Base-by-base conservation (phyloP, 257 asterid genomes). In the Galeopsis tetrahit region DNA sequence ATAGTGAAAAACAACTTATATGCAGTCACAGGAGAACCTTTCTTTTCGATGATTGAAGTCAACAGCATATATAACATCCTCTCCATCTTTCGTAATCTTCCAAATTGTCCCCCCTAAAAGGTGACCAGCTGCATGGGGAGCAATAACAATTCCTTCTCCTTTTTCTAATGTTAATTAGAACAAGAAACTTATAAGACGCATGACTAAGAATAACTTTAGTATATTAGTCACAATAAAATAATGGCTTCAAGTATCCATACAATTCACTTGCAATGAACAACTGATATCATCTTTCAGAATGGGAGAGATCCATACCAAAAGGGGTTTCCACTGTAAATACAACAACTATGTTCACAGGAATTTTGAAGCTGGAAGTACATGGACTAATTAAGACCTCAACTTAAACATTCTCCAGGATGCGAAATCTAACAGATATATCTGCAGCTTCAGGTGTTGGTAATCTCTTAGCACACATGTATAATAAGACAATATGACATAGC, bases 121-220 rank as follows among this genome's bases (percentile, higher is more conserved):
- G 88, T 92, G 99, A 78, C 99, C 98, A 77, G 99, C 95, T 74
- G 93, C 95, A 74, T 88, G 95, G 53, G 99, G 98, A 77, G 99
- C 96, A 87, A 95, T 88, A 75, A 95, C 98, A 62, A 95, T 89
- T 71, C 99, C 99, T 87, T 95, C 99, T 82, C 99, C 99, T 80
- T 95, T 92, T 69, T 93, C 99, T 91, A 70, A 60, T 36, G 77
- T 75, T 40, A 55, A 70, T 71, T 46, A 75, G 77, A 28, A 68
- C 31, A 59, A 10, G 70, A 68, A 71, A 80, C 62, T 53, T 35
- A 70, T 63, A 79, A 79, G 80, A 79, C 53, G 67, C 62, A 57
- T 53, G 73, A 63, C 46, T 53, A 56, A 46, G 40, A 39, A 72
- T 39, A 52, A 63, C 67, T 53, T n/a, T 33, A 44, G 75, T 38